Base-by-base conservation (phyloP, 805 yeast species). In the Torulaspora indica region DNA sequence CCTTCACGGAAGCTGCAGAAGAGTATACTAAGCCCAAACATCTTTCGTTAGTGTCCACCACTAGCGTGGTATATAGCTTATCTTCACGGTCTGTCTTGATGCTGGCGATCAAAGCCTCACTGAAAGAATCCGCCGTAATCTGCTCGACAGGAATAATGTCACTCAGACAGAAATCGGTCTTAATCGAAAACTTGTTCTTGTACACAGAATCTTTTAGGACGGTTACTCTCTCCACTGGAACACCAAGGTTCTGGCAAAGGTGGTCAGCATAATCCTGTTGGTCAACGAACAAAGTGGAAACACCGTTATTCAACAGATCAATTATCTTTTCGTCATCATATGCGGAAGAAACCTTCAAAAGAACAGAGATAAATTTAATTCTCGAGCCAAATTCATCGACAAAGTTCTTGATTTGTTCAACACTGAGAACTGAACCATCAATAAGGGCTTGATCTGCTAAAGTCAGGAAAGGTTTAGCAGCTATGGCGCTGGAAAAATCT, bases 11-110 rank as follows among this genome's bases (percentile, higher is more conserved):
- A 55, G 84, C 89, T 33, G 67, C 67, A 0, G 96, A 87, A 0
- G 98, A 91, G 69, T 89, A 93, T 8, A 91, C 97, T 23, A 91
- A 74, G 4, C 98, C 98, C 41, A 93, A 72, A 1, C 90, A 80
- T 45, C 81, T 82, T 46, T 85, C 81, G 44, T 80, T 71, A 28
- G 63, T 54, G 53, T 84, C 88, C 14, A 81, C 78, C 33, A 93
- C 95, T 42, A 93, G 70, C 1, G 98, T 87, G 9, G 97, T 77
- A 68, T 68, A 90, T 34, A 91, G 74, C 0, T 89, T 91, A 64
- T 93, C 98, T 4, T 75, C 70, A 58, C 98, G 81, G 64, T 93
- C 98, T 3, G 96, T 84, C 17, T 72, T 73, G 51, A 86, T 66
- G 1, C 78, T 65, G 9, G 78, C 66, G 15, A 76, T 56, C 43